A percentile compares a stretch with the other conserved stretches of the same genome.
Conservation (phyloP, 192 early-diverging fungal species). For the Podila verticillata region DNA sequence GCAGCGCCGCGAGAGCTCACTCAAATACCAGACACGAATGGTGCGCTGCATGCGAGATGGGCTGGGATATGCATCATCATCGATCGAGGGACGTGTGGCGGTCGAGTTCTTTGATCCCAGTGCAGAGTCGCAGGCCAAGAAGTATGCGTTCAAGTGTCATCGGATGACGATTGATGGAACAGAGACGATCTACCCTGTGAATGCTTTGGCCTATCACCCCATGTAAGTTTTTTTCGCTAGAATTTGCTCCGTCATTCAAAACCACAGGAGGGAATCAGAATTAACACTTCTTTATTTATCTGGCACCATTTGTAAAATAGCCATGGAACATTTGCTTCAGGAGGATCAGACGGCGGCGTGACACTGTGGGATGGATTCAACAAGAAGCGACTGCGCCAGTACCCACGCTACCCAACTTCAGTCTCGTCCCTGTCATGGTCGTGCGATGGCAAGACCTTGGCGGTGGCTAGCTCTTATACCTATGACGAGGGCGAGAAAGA, state of each 20-base stretch:
- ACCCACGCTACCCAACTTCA: constrained; percentile 82
- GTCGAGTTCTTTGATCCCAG: constrained; percentile 90
- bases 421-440: constrained; percentile 86
- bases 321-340: constrained; percentile 95
- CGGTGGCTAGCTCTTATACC: constrained; percentile 92
- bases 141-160: constrained; percentile 99
- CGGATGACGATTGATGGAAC: constrained; percentile 78
- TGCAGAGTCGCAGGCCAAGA: constrained; percentile 73
- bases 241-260: not conserved
- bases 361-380: constrained; percentile 93
- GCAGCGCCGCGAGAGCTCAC: constrained; percentile 76
- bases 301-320: constrained; percentile 38
- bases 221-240: constrained; percentile 58
- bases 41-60: constrained; percentile 90
- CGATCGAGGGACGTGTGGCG: constrained; percentile 94
- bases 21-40: constrained; percentile 91
- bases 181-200: constrained; percentile 92
- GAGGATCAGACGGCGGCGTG: constrained; percentile 92
- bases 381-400: constrained; percentile 88
- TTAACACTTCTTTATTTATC: constrained; percentile 1
- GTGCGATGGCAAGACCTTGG: constrained; percentile 79
- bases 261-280: not conserved
- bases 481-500: constrained; percentile 95
- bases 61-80: constrained; percentile 86
- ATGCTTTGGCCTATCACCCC: constrained; percentile 92